phyloP scores from a whole-genome alignment of 2,329 filamentous ascomycete species.

The Neurospora crassa region DNA sequence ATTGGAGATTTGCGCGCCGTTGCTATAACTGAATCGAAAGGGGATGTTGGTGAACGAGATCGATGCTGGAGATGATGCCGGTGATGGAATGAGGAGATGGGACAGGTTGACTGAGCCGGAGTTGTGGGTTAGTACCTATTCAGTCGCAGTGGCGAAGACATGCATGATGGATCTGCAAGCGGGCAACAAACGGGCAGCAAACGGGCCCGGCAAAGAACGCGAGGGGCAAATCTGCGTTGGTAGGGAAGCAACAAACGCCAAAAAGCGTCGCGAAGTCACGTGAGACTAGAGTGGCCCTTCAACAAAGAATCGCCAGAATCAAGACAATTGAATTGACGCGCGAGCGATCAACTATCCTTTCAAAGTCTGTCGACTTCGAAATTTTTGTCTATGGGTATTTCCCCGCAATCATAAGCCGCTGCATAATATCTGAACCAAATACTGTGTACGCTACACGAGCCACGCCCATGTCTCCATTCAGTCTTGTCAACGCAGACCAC shows the following conservation, averaged over 20 bases:
- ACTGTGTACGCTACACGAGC: neutral
- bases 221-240: neutral
- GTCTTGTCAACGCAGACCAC: neutral
- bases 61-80: neutral
- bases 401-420: neutral
- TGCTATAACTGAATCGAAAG: neutral
- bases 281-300: neutral
- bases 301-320: neutral
- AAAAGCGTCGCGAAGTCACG: neutral
- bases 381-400: neutral
- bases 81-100: neutral
- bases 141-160: neutral
- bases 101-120: neutral
- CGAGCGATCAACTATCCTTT: neutral
- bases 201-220: neutral
- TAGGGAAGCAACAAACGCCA: neutral
- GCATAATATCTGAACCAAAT: neutral
- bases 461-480: neutral
- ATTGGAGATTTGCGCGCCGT: neutral
- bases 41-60: neutral
- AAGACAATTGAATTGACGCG: neutral
- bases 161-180: neutral
- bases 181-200: neutral
- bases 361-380: neutral
- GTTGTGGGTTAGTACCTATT: neutral